Evolutionary conservation across 495 filamentous ascomycete genomes (phyloP), one percentile per base, ranked within the genome.

Genomic region (Hyaloscypha bicolor): DNA sequence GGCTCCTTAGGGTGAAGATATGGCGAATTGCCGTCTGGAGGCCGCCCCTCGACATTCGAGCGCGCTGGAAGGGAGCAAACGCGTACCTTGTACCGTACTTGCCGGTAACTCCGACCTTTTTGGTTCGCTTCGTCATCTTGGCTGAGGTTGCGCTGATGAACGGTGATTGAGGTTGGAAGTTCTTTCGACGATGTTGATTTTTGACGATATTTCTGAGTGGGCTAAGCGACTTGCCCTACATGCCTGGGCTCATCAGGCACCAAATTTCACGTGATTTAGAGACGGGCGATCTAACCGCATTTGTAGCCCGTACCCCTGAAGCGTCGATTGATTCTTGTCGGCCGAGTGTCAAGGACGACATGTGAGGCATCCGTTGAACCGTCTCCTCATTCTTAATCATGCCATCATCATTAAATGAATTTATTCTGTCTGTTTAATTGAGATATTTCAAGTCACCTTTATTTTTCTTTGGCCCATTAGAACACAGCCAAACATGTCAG

Each of bases 71-170:
- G 29, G 29, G 19, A 60, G 33, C 62, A 16, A 60, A 21, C 66
- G 83, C 83, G 73, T 74, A 85, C 83, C 83, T 83, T 68, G 80
- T 84, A 79, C 84, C 85, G 78, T 86, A 87, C 79, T 86, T 79
- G 67, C 76, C 86, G 85, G 85, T 87, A 72, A 87, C 84, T 76
- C 93, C 93, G 91, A 97, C 94, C 91, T 97, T 97, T 91, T 96
- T 96, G 63, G 93, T 97, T 84, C 93, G 88, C 86, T 96, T 96
- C 76, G 93, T 94, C 93, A 97, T 97, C 80, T 89, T 93, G 86
- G 79, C 80, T 63, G 66, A 60, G 65, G 65, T 70, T 72, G 73
- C 65, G 70, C 70, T 71, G 73, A 70, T 68, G 64, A 66, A 69
- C 65, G 63, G 21, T 61, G 55, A 19, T 59, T 79, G 77, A 71